A percentile compares a stretch with the other conserved stretches of the same genome.
phyloP scores from a whole-genome alignment of 2,329 filamentous ascomycete species.

The Aureobasidium namibiae region DNA sequence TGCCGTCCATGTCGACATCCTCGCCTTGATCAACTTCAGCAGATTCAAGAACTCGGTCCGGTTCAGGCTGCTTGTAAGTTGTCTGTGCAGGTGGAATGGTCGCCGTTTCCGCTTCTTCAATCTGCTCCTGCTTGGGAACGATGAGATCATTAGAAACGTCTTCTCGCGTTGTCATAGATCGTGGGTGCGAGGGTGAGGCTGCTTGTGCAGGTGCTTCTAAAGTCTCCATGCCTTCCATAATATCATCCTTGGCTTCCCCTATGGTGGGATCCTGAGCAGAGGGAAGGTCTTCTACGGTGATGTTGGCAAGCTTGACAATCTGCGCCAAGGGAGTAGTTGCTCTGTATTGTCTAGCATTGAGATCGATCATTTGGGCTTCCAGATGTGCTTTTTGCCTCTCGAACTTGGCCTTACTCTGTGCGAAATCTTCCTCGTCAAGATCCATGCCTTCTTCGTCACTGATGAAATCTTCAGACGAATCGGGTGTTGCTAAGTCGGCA shows the following conservation, averaged over 20 bases:
- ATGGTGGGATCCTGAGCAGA: not conserved
- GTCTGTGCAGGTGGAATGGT: conserved; percentile 21
- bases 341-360: conserved; percentile 34
- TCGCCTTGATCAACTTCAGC: conserved; percentile 4
- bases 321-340: conserved; percentile 36
- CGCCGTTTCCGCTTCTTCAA: conserved; percentile 20
- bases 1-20: conserved; percentile 16
- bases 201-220: not conserved
- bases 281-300: conserved; percentile 26
- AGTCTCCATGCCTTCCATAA: not conserved
- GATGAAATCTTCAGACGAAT: not conserved
- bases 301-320: conserved; percentile 32
- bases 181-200: not conserved
- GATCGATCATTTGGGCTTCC: conserved; percentile 35
- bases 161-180: not conserved
- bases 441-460: conserved; percentile 42
- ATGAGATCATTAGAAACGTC: conserved; percentile 19
- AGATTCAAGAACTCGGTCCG: not conserved
- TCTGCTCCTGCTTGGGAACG: conserved; percentile 26
- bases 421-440: conserved; percentile 37
- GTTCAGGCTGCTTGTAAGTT: conserved; percentile 15
- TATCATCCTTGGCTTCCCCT: conserved; percentile 11
- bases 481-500: not conserved
- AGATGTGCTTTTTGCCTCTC: conserved; percentile 37
- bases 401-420: conserved; percentile 39